Percentiles rank a stretch among this genome's conserved stretches.
phyloP scores from a whole-genome alignment of 2,329 filamentous ascomycete species.

The Fusarium dimerum region DNA sequence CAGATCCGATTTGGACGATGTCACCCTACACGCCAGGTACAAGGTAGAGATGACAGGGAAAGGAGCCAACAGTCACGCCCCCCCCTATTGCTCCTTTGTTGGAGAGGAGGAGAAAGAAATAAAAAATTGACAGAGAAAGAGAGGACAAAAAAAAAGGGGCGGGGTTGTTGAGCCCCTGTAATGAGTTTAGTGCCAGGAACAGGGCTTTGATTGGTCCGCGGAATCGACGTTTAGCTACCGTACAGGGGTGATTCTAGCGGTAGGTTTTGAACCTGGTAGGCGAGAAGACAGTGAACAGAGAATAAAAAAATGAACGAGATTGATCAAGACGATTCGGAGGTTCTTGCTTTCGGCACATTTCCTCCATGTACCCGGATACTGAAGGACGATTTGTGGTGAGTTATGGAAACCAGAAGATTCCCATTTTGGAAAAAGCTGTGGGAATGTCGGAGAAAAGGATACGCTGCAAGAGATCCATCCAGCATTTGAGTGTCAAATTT shows the following conservation, averaged over 20 bases:
- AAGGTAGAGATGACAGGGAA: not conserved
- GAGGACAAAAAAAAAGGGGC: slow-evolving; percentile 20
- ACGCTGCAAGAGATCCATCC: no score
- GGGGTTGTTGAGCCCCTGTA: not conserved
- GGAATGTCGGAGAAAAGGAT: no score
- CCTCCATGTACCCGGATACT: not conserved
- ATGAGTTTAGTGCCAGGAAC: slow-evolving; percentile 39
- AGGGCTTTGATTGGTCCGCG: slow-evolving; percentile 41
- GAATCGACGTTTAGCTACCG: slow-evolving; percentile 22
- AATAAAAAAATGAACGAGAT: not conserved
- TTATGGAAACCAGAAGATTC: no score
- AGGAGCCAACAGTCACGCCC: slow-evolving; percentile 14
- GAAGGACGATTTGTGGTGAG: not conserved
- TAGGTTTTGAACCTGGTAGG: slow-evolving; percentile 4
- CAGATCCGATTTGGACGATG: slow-evolving; percentile 31
- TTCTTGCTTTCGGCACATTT: not conserved
- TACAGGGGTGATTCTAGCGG: slow-evolving; percentile 10
- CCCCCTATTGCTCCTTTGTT: slow-evolving; percentile 12
- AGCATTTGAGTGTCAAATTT: not conserved
- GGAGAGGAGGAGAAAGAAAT: slow-evolving; percentile 1
- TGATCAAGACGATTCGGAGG: not conserved
- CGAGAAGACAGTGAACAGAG: not conserved
- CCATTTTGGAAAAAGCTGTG: no score
- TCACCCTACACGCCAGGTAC: slow-evolving; percentile 22
- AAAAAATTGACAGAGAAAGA: slow-evolving; percentile 9